A percentile compares a stretch with the other conserved stretches of the same genome.
These are phyloP conservation scores for Penicillium waksmanii DNA, from an alignment of 495 filamentous ascomycete genomes.

Conservation along the genomic window DNA sequence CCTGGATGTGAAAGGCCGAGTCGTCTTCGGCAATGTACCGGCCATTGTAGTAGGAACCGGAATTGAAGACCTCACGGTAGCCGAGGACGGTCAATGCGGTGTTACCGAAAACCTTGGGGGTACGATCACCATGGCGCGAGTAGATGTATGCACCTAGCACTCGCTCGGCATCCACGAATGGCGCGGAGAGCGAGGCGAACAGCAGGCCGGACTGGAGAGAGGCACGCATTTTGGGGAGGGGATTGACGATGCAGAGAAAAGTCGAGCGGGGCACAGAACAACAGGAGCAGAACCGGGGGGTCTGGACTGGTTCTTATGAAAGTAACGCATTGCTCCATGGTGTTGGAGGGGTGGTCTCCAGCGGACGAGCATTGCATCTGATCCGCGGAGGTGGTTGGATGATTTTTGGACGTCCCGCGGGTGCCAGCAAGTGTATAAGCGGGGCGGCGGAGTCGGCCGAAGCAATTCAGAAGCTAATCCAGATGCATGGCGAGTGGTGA, in stretches of 20 bases:
- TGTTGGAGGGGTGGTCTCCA: not conserved
- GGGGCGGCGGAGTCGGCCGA: conserved; percentile 8
- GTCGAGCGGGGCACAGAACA: not conserved
- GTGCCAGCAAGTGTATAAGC: not conserved
- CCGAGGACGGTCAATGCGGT: conserved; percentile 62
- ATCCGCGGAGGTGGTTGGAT: conserved; percentile 6
- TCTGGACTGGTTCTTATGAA: not conserved
- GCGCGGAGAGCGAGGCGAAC: conserved; percentile 33
- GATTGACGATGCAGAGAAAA: not conserved
- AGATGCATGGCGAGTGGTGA: not conserved
- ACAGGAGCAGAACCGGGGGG: not conserved
- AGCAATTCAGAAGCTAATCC: not conserved
- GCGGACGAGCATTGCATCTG: conserved; percentile 6
- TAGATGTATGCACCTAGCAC: conserved; percentile 67
- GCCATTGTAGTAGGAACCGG: conserved; percentile 64
- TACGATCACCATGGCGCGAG: conserved; percentile 67
- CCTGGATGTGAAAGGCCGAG: conserved; percentile 55
- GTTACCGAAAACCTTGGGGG: conserved; percentile 55
- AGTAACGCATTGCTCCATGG: not conserved
- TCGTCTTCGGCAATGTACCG: conserved; percentile 57
- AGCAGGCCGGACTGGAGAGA: conserved; percentile 36
- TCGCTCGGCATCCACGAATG: conserved; percentile 57
- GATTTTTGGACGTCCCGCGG: conserved; percentile 5
- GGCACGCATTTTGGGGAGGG: conserved; percentile 32
- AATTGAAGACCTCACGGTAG: conserved; percentile 61